Evolutionary conservation across 371 early-diverging fungal species (phyloP).

Genomic region (Mortierella polycephala): DNA sequence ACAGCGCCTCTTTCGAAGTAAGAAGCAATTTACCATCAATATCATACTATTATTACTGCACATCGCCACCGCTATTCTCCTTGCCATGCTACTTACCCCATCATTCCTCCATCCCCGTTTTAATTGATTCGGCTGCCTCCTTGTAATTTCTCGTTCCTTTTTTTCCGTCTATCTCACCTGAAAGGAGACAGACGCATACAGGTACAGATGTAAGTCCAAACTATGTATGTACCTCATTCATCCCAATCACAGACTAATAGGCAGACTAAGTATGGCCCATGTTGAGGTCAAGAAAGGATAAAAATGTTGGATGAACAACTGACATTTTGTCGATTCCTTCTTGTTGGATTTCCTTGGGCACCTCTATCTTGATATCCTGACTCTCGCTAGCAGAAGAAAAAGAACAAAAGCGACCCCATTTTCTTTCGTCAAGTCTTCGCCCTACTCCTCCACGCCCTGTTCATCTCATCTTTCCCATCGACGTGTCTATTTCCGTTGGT

Average conservation of each 20-base stretch:
- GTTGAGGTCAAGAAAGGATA: not conserved
- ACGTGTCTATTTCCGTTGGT: no score
- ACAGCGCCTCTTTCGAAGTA: no score
- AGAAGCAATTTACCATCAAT: no score
- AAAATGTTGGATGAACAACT: no score
- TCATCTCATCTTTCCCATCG: no score
- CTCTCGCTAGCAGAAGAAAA: no score
- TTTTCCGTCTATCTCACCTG: not conserved
- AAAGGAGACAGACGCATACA: constrained; percentile 4
- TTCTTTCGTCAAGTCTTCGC: no score
- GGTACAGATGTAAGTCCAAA: not conserved
- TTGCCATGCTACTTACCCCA: not conserved
- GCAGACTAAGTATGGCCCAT: constrained; percentile 6
- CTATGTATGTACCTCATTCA: not conserved
- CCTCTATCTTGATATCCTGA: no score
- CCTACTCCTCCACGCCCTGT: no score
- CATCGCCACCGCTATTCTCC: not conserved
- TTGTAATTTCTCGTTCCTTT: not conserved
- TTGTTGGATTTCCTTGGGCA: no score
- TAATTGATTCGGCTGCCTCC: constrained; percentile 11
- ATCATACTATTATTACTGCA: not conserved
- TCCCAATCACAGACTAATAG: not conserved
- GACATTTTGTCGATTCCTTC: no score
- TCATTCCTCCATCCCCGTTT: not conserved
- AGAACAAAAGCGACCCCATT: no score